Percentiles rank a stretch among this genome's conserved stretches.
phyloP scores from a whole-genome alignment of 2,329 filamentous ascomycete species.

The Claviceps pazoutovae region DNA sequence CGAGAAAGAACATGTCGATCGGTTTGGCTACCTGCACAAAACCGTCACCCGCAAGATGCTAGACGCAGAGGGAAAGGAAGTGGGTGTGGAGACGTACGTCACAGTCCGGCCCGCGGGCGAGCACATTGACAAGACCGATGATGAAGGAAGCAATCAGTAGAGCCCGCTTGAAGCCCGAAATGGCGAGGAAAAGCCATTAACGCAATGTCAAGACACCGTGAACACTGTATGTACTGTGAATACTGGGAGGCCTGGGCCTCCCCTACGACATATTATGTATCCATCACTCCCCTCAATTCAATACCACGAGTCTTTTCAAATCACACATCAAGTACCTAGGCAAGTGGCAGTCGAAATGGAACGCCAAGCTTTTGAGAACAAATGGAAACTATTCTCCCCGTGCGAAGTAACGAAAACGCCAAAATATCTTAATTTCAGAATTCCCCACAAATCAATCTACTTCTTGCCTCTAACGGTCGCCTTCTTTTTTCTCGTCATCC shows the following conservation, averaged over 20 bases:
- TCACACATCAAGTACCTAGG: not conserved
- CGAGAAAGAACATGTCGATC: conserved; percentile 29
- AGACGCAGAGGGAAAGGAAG: conserved; percentile 27
- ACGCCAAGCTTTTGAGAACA: not conserved
- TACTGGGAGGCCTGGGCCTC: not conserved
- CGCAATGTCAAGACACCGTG: conserved; percentile 6
- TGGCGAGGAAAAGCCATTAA: conserved; percentile 19
- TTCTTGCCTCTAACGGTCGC: conserved; percentile 19
- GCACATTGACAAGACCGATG: conserved; percentile 5
- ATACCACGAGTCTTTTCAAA: not conserved
- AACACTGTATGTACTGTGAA: not conserved
- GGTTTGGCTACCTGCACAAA: conserved; percentile 27
- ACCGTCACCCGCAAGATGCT: conserved; percentile 26
- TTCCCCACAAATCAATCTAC: not conserved
- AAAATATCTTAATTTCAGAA: not conserved
- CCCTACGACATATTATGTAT: not conserved
- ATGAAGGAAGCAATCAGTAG: not conserved
- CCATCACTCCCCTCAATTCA: not conserved
- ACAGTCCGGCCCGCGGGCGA: conserved; percentile 17
- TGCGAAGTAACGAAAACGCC: not conserved
- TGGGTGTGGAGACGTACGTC: conserved; percentile 24
- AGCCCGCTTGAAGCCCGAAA: not conserved
- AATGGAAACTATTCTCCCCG: not conserved
- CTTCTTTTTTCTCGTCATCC: conserved; percentile 62
- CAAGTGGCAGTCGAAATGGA: not conserved